Evolutionary conservation across 2,329 filamentous ascomycete species (phyloP), one percentile per base, ranked within the genome.

Genomic region (Ascochyta clinopodiicola): DNA sequence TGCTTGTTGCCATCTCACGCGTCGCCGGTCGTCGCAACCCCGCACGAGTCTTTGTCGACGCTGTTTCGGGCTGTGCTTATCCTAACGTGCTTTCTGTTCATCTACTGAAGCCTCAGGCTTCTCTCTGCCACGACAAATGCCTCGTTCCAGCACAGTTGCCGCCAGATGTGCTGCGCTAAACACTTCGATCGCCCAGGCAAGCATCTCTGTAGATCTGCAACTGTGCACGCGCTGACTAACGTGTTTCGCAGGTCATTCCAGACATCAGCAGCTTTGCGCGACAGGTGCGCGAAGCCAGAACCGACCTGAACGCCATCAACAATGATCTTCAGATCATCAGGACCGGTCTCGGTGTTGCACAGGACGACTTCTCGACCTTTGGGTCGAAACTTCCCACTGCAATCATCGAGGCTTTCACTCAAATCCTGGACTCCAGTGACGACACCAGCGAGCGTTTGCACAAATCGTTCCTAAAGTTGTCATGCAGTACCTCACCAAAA

Each of bases 111-210:
- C 46, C 31, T 34, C 19, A 38, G 25, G 37, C 43, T 12, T 56
- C 34, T 37, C n/a, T 29, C 37, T 43, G 34, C 47, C 44, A 45
- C 59, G 34, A 54, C 60, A 57, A 48, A 72, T 72, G 70, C 47
- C 65, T 50, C 62, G 55, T 45, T 51, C 60, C 39, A 72, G 63
- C 57, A 72, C 66, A 19, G 51, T 73, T 48, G 70, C 69, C 37
- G 70, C 71, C 42, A 66, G 71, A 61, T 73, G 71, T 58, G 69
- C 69, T 51, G 68, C 69, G 21, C 56, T 73, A 57, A 64, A 67
- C 49, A 67, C 63, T 45, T 68, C 64, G 9, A 69, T 73, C 44
- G 63, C 63, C 21, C 67, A 72, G 67, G 71, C 67, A 64, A 58
- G 56, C 59, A 35, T 36, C 19, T 51, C 45, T n/a, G 45, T 36